These are phyloP conservation scores for Cladosporium phlei DNA, from an alignment of 2,329 filamentous ascomycete genomes.

Conservation along the genomic window DNA sequence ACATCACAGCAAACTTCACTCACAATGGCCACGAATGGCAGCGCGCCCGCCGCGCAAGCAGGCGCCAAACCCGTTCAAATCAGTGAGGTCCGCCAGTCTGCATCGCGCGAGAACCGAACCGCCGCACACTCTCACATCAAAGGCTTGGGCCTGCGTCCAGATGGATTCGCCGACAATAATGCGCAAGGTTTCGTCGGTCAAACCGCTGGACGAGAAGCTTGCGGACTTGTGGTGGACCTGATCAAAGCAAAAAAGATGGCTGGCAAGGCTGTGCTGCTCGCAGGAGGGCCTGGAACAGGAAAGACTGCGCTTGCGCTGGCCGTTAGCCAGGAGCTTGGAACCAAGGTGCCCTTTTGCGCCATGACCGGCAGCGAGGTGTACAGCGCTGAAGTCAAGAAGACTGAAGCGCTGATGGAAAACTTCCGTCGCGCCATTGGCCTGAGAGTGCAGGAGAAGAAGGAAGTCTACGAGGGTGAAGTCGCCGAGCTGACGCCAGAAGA, in stretches of 20 bases:
- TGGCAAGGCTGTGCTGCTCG: constrained; percentile 84
- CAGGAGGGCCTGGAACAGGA: constrained; percentile 90
- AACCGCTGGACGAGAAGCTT: constrained; percentile 84
- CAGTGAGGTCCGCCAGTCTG: constrained; percentile 31
- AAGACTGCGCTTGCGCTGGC: constrained; percentile 95
- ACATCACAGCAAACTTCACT: background rate
- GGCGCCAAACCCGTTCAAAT: constrained; percentile 32
- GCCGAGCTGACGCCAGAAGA: constrained; percentile 97
- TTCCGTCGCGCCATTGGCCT: constrained; percentile 94
- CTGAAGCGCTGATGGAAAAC: constrained; percentile 98
- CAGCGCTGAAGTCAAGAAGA: constrained; percentile 98
- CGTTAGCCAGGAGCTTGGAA: constrained; percentile 93
- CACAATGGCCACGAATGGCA: constrained; percentile 25
- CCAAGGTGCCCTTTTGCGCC: constrained; percentile 96
- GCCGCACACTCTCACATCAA: constrained; percentile 98
- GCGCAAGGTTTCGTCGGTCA: constrained; percentile 87
- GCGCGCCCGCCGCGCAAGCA: constrained; percentile 20
- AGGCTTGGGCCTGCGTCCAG: constrained; percentile 77
- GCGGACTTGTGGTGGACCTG: constrained; percentile 90
- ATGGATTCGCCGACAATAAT: constrained; percentile 79
- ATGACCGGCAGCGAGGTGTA: constrained; percentile 98
- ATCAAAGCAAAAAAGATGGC: constrained; percentile 98
- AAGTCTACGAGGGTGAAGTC: constrained; percentile 98
- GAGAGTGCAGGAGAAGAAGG: constrained; percentile 96
- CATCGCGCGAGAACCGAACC: constrained; percentile 79